These are phyloP conservation scores for Fusarium aywerte DNA, from an alignment of 2,329 filamentous ascomycete species.

Conservation along the genomic window DNA sequence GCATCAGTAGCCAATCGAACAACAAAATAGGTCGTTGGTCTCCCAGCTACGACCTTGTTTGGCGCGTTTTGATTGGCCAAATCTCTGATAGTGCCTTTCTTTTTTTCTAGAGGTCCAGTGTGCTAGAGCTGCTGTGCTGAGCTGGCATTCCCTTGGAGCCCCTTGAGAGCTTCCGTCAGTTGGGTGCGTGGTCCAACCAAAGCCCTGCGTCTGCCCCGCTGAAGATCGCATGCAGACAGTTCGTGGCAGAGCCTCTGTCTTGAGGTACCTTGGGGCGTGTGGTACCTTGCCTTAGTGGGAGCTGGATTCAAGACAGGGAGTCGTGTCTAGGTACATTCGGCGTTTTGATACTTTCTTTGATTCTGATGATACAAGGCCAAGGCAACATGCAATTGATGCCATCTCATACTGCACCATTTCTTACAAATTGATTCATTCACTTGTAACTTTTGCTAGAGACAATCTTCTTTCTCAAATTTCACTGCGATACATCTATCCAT, in stretches of 20 bases:
- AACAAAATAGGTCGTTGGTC: constrained; percentile 39
- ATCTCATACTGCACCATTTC: not conserved
- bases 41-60: constrained; percentile 36
- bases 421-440: not conserved
- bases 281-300: constrained; percentile 40
- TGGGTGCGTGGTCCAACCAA: constrained; percentile 25
- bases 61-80: constrained; percentile 37
- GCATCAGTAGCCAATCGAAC: constrained; percentile 43
- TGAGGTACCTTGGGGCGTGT: constrained; percentile 28
- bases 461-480: too few species aligned
- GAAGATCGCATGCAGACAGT: constrained; percentile 33
- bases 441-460: not conserved
- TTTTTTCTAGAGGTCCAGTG: not conserved
- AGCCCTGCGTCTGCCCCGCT: constrained; percentile 21
- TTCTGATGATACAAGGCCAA: not conserved
- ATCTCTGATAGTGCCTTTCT: constrained; percentile 11
- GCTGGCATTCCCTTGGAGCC: constrained; percentile 42
- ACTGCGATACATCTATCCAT: not conserved
- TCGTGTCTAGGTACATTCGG: constrained; percentile 12
- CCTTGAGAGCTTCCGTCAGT: constrained; percentile 30
- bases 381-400: not conserved
- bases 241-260: constrained; percentile 35
- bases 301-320: constrained; percentile 4
- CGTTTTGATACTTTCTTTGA: constrained; percentile 26
- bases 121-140: constrained; percentile 40